Evolutionary conservation across 331 rosid species (phyloP).

Genomic region (Malus hybrid): DNA sequence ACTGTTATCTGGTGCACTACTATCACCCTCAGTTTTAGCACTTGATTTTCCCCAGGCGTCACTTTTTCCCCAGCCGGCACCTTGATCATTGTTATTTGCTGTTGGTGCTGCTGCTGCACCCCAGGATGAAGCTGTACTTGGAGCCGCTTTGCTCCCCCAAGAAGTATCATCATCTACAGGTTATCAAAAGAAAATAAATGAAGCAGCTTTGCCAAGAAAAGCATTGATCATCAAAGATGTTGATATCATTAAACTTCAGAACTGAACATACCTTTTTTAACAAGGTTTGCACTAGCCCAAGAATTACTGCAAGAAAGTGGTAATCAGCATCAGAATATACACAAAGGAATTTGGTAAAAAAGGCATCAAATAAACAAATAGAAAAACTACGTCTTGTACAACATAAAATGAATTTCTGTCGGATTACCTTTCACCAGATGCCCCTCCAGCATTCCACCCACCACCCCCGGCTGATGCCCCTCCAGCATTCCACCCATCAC

Average conservation of each 20-base stretch:
- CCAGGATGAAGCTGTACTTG: constrained; percentile 57
- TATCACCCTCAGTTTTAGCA: constrained; percentile 19
- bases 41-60: constrained; percentile 23
- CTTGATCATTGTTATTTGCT: constrained; percentile 29
- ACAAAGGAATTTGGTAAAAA: neutral
- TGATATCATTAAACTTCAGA: neutral
- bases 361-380: neutral
- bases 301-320: constrained; percentile 42
- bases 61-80: constrained; percentile 46
- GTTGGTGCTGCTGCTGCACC: constrained; percentile 36
- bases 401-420: neutral
- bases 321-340: neutral
- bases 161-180: constrained; percentile 32
- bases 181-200: constrained; percentile 11
- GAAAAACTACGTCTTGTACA: neutral
- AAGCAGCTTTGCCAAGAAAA: constrained; percentile 5
- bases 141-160: constrained; percentile 55
- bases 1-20: constrained; percentile 10
- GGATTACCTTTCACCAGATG: constrained; percentile 53
- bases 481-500: constrained; percentile 71
- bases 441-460: constrained; percentile 25
- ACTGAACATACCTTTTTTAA: constrained; percentile 24
- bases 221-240: neutral
- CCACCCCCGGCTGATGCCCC: constrained; percentile 22
- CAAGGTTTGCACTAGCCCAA: constrained; percentile 49